These are phyloP conservation scores for Magnusiomyces suaveolens DNA, from an alignment of 1,139 yeast genomes.

Conservation along the genomic window DNA sequence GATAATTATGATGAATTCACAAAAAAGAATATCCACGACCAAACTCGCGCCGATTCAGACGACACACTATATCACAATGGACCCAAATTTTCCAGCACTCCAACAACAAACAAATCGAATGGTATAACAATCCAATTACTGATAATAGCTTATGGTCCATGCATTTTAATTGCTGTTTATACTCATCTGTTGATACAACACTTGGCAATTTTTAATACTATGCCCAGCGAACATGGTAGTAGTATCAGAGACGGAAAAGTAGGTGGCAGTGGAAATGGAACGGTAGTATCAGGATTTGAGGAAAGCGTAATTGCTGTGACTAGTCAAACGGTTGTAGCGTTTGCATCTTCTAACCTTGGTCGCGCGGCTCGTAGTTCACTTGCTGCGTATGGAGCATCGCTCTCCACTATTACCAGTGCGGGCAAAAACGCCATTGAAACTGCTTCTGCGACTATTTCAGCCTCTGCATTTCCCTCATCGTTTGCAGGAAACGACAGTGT, in stretches of 20 bases:
- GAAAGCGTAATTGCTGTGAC: neutral
- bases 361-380: neutral
- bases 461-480: neutral
- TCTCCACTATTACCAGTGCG: neutral
- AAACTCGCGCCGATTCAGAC: neutral
- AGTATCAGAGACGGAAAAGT: neutral
- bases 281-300: neutral
- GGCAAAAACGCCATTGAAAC: neutral
- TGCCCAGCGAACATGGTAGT: neutral
- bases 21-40: neutral
- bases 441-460: neutral
- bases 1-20: neutral
- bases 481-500: neutral
- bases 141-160: slow-evolving; percentile 83
- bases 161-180: slow-evolving; percentile 87
- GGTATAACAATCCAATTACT: slow-evolving; percentile 32
- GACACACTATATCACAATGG: neutral
- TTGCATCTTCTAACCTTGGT: neutral
- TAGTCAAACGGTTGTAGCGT: neutral
- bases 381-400: neutral
- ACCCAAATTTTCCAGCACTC: neutral
- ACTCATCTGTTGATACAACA: slow-evolving; percentile 89
- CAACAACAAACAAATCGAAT: neutral
- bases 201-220: slow-evolving; percentile 48
- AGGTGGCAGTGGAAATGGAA: neutral